These are phyloP conservation scores for Coemansia sp. DNA, from an alignment of 192 early-diverging fungal species.

Conservation along the genomic window DNA sequence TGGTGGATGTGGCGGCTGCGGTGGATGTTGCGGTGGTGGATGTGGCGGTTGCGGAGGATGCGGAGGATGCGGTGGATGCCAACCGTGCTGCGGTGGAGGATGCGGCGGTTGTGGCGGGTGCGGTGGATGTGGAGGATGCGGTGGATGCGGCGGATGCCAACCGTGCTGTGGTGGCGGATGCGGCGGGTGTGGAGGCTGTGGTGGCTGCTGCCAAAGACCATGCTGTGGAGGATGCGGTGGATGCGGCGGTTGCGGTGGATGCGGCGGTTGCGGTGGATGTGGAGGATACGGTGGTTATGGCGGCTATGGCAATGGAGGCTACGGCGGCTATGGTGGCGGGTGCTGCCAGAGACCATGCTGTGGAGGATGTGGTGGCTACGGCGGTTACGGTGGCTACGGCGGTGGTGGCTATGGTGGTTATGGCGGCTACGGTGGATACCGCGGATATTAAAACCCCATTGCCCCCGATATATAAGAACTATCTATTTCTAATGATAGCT, in stretches of 20 bases:
- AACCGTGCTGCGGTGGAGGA: slow-evolving; percentile 15
- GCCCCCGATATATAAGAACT: background rate
- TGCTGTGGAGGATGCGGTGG: slow-evolving; percentile 19
- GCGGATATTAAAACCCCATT: background rate
- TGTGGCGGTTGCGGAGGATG: slow-evolving; percentile 8
- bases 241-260: slow-evolving; percentile 16
- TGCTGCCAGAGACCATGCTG: slow-evolving; percentile 15
- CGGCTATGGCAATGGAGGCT: slow-evolving; percentile 26
- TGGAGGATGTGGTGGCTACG: slow-evolving; percentile 23
- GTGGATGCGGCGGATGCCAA: slow-evolving; percentile 13
- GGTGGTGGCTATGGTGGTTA: slow-evolving; percentile 21
- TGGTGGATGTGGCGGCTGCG: slow-evolving; percentile 17
- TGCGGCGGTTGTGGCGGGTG: slow-evolving; percentile 14
- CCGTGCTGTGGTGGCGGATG: slow-evolving; percentile 8
- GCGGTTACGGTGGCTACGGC: slow-evolving; percentile 25
- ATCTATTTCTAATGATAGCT: background rate
- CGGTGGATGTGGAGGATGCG: slow-evolving; percentile 24
- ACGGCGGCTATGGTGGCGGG: slow-evolving; percentile 20
- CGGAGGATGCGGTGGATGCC: slow-evolving; percentile 13
- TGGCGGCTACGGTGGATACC: slow-evolving; percentile 1
- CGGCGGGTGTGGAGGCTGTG: slow-evolving; percentile 21
- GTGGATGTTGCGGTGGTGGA: slow-evolving; percentile 15
- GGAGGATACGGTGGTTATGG: slow-evolving; percentile 6
- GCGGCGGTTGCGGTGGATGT: slow-evolving; percentile 29
- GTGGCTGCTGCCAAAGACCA: slow-evolving; percentile 18